phyloP scores from a whole-genome alignment of 371 early-diverging fungal genomes.

The Mucor plumbeus region DNA sequence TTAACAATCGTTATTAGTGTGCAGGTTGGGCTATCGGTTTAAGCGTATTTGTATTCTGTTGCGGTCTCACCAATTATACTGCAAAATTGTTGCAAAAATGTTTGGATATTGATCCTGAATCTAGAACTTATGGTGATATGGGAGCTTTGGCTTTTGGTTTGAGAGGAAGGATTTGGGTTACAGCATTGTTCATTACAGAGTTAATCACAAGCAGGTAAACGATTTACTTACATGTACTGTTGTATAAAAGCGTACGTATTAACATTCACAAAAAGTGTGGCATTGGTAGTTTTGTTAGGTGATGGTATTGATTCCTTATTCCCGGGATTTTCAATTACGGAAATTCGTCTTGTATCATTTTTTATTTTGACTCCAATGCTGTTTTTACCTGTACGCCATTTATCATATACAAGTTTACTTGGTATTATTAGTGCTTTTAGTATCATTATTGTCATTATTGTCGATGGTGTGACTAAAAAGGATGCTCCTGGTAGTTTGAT shows the following conservation, averaged over 20 bases:
- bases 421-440: constrained; percentile 55
- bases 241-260: constrained; percentile 14
- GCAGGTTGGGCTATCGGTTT: constrained; percentile 72
- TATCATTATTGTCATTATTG: constrained; percentile 48
- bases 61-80: constrained; percentile 63
- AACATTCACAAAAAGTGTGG: constrained; percentile 22
- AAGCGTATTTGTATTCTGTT: constrained; percentile 58
- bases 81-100: constrained; percentile 69
- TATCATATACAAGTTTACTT: constrained; percentile 57
- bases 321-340: constrained; percentile 32
- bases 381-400: constrained; percentile 54
- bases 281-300: constrained; percentile 47
- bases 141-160: constrained; percentile 71
- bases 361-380: constrained; percentile 50
- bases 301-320: constrained; percentile 48
- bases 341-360: constrained; percentile 39
- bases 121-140: constrained; percentile 71
- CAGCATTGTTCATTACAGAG: constrained; percentile 66
- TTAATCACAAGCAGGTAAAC: constrained; percentile 62
- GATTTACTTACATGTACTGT: not conserved
- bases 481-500: constrained; percentile 64
- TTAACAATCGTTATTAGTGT: constrained; percentile 24
- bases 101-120: constrained; percentile 52
- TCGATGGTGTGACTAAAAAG: constrained; percentile 55
- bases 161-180: constrained; percentile 52